Percentiles rank a stretch among this genome's conserved stretches.
Evolutionary conservation across 2,329 filamentous ascomycete genomes (phyloP).

Genomic region (Aspergillus quadricinctus): DNA sequence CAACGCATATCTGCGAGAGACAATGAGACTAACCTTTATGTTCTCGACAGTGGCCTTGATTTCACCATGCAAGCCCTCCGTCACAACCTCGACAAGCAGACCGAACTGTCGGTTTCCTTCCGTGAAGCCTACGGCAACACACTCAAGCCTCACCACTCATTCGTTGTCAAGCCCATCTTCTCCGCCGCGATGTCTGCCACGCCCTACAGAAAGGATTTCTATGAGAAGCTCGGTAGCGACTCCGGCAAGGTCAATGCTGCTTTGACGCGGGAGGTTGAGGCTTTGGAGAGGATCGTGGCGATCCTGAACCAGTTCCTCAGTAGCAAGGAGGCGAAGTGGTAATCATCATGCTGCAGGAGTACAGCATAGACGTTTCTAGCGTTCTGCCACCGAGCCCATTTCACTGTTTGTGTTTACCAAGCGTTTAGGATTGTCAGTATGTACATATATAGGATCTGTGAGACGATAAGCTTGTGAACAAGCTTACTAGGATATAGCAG

Average conservation of each 20-base stretch:
- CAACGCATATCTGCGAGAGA: neutral
- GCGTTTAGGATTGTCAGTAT: neutral
- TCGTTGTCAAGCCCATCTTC: slow-evolving; percentile 89
- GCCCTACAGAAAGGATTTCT: slow-evolving; percentile 92
- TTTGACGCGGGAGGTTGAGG: slow-evolving; percentile 67
- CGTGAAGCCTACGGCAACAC: slow-evolving; percentile 76
- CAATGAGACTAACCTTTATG: slow-evolving; percentile 1
- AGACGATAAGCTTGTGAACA: neutral
- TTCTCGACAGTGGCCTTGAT: slow-evolving; percentile 68
- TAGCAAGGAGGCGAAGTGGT: slow-evolving; percentile 49
- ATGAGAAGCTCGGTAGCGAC: slow-evolving; percentile 66
- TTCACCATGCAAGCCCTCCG: slow-evolving; percentile 85
- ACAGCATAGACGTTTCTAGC: neutral
- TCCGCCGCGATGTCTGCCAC: slow-evolving; percentile 87
- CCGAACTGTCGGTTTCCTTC: slow-evolving; percentile 86
- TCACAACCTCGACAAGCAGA: slow-evolving; percentile 64
- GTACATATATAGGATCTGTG: neutral
- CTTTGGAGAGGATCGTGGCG: slow-evolving; percentile 71
- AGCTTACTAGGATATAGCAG: neutral
- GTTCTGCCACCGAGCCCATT: neutral
- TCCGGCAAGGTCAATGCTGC: slow-evolving; percentile 56
- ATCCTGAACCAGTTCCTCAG: slow-evolving; percentile 66
- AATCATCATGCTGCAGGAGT: slow-evolving; percentile 11
- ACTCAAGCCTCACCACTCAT: slow-evolving; percentile 86
- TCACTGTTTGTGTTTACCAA: neutral